Evolutionary conservation across 2,329 filamentous ascomycete genomes (phyloP), one percentile per base, ranked within the genome.

Genomic region (Ramularia collo-cygni): DNA sequence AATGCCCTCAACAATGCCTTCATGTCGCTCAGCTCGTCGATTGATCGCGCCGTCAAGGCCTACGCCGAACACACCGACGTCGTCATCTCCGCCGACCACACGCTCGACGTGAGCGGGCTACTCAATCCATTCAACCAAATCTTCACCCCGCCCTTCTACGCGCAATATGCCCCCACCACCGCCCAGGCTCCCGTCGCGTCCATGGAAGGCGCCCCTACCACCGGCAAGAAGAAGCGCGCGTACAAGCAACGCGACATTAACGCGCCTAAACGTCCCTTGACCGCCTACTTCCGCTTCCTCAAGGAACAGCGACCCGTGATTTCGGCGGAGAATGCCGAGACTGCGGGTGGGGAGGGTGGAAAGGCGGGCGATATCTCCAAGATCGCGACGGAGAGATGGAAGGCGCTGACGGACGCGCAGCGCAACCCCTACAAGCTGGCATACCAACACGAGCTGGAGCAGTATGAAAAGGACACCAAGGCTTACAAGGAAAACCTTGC

Each of bases 271-370:
- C 81, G 89, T 36, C 89, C 90, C 7, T 66, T 95, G 59, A 96
- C 90, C 4, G 88, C 90, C 2, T 95, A 93, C 71, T 95, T 96
- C 72, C 71, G 95, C 46, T 96, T 88, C 71, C 87, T 94, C 74
- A 84, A 93, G 64, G 82, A 84, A 50, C 87, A 87, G 50, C 84
- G 92, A 35, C 76, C 81, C 37, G 82, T 85, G 60, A 92, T 96
- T 53, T 82, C 85, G 42, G 57, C 60, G 4, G 58, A 64, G 33
- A 75, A 94, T 8, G 85, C 84, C 42, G 61, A 62, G 6, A 51
- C 54, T 7, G 46, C 51, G 6, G 38, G 35, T 8, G 85, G 83
- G 15, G 61, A 77, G n/a, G 74, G 79, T 44, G 79, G 81, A 6
- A 82, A 83, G 62, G 89, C 90, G 61, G 87, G 87, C 58, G 86